These are phyloP conservation scores for Zostera marina DNA, from an alignment of 116 monocot species.

Conservation along the genomic window DNA sequence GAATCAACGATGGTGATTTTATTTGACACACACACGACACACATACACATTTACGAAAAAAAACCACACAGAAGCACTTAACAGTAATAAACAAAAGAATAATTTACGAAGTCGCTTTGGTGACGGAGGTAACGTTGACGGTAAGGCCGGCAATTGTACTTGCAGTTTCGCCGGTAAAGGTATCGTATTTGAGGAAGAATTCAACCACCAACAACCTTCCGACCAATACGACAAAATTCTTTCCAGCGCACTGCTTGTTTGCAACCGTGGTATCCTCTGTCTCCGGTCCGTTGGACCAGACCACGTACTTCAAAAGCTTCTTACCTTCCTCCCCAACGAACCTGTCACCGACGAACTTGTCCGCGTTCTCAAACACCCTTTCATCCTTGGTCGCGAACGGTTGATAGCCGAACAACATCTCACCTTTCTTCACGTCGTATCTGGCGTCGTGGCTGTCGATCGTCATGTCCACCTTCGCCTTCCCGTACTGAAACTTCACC, in stretches of 20 bases:
- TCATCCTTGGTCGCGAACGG: slow-evolving; percentile 37
- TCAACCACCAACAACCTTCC: slow-evolving; percentile 53
- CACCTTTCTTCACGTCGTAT: slow-evolving; percentile 44
- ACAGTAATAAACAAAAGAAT: too few species aligned
- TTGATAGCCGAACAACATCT: slow-evolving; percentile 65
- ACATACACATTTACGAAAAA: too few species aligned
- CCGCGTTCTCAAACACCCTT: slow-evolving; percentile 23
- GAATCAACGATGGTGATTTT: too few species aligned
- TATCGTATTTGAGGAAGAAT: slow-evolving; percentile 65
- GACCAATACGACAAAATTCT: slow-evolving; percentile 49
- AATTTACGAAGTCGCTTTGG: slow-evolving; percentile 18
- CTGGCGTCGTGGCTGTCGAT: slow-evolving; percentile 58
- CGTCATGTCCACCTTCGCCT: slow-evolving; percentile 44
- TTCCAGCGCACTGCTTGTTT: slow-evolving; percentile 77
- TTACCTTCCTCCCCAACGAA: slow-evolving; percentile 44
- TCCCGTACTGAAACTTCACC: slow-evolving; percentile 59
- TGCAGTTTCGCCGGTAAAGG: slow-evolving; percentile 44
- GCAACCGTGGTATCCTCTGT: slow-evolving; percentile 37
- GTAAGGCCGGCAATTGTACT: slow-evolving; percentile 20
- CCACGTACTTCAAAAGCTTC: slow-evolving; percentile 33
- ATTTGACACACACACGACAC: too few species aligned
- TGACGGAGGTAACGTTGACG: slow-evolving; percentile 44
- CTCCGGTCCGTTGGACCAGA: slow-evolving; percentile 80
- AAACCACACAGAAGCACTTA: too few species aligned
- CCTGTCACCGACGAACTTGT: slow-evolving; percentile 35